phyloP scores from a whole-genome alignment of 78 protist species.

The Bodo saltans region DNA sequence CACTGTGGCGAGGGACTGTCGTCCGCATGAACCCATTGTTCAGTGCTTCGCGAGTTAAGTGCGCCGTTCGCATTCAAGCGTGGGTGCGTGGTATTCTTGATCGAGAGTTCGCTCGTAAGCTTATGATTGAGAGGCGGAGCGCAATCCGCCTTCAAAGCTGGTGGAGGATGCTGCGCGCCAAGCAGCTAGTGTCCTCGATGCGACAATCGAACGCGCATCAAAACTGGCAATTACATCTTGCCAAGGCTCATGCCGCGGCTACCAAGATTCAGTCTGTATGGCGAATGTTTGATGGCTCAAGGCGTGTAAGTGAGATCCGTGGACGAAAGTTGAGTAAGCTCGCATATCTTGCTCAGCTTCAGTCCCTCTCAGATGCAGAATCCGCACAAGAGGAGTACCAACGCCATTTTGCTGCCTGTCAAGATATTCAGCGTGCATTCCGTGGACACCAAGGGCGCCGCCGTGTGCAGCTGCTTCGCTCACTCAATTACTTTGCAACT shows the following conservation, averaged over 20 bases:
- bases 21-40: neutral
- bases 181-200: neutral
- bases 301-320: too few relatives aligned
- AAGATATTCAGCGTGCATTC: too few relatives aligned
- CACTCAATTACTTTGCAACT: neutral
- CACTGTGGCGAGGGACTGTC: constrained; percentile 10
- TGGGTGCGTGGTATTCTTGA: neutral
- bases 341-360: too few relatives aligned
- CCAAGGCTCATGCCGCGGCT: neutral
- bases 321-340: too few relatives aligned
- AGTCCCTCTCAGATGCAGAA: too few relatives aligned
- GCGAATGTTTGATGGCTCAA: too few relatives aligned
- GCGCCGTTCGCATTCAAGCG: neutral
- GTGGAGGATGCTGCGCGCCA: neutral
- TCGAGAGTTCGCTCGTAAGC: neutral
- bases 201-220: neutral
- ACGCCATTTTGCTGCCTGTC: too few relatives aligned
- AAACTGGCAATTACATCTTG: neutral
- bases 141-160: neutral
- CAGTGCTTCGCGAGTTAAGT: neutral
- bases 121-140: neutral
- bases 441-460: too few relatives aligned
- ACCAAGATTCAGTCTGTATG: neutral
- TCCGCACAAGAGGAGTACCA: too few relatives aligned
- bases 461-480: too few relatives aligned